Evolutionary conservation across 805 yeast genomes (phyloP).

Genomic region (Clavispora phyllophila): DNA sequence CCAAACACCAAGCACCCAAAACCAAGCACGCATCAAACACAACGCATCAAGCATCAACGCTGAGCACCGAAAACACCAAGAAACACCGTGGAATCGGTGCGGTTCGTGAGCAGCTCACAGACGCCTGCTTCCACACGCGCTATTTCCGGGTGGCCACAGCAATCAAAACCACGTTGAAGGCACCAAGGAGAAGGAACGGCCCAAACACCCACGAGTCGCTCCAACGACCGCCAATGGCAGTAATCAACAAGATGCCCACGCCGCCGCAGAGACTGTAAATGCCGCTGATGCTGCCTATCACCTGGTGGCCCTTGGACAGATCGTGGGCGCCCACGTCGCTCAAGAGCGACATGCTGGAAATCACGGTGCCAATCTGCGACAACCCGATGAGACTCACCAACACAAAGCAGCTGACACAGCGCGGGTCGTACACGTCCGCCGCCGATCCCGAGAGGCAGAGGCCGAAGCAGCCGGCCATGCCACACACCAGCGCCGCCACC

Average conservation of each 20-base stretch:
- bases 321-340: slow-evolving; percentile 20
- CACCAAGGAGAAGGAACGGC: slow-evolving; percentile 53
- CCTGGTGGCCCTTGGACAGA: slow-evolving; percentile 30
- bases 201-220: slow-evolving; percentile 54
- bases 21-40: too few species aligned
- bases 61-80: too few species aligned
- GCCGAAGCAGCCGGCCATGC: slow-evolving; percentile 39
- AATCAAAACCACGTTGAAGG: slow-evolving; percentile 24
- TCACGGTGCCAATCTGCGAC: slow-evolving; percentile 58
- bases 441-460: slow-evolving; percentile 19
- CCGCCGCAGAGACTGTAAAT: slow-evolving; percentile 67
- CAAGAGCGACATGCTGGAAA: slow-evolving; percentile 59
- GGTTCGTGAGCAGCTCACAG: too few species aligned
- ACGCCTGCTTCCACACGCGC: too few species aligned
- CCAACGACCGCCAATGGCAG: slow-evolving; percentile 57
- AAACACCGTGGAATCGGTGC: too few species aligned
- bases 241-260: slow-evolving; percentile 55
- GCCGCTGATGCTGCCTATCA: slow-evolving; percentile 66
- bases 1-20: too few species aligned
- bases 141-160: not conserved
- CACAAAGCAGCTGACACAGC: slow-evolving; percentile 33
- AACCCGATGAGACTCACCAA: slow-evolving; percentile 45
- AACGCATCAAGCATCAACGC: too few species aligned
- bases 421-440: slow-evolving; percentile 27
- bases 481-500: slow-evolving; percentile 36